Conservation (phyloP, 2,329 filamentous ascomycete species). For the Cryphonectria carpinicola region DNA sequence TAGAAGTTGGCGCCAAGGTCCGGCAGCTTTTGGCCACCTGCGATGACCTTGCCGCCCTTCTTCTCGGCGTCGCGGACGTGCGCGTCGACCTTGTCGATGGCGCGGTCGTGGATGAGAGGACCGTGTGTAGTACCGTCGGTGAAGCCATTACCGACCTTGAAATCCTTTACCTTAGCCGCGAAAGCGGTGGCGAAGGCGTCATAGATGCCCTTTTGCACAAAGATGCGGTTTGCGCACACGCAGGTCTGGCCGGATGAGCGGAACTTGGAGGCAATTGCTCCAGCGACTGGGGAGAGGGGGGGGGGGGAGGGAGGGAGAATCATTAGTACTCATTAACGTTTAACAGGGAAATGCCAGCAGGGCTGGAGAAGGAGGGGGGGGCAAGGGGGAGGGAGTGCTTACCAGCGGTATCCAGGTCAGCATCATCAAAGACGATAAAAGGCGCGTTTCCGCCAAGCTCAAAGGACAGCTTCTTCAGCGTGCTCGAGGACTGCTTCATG, state of each 20-base stretch:
- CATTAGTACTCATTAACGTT: not conserved
- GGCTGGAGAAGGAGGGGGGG: too few species aligned
- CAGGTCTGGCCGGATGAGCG: constrained; percentile 94
- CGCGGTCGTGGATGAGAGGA: constrained; percentile 83
- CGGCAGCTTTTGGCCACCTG: constrained; percentile 74
- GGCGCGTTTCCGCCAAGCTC: constrained; percentile 91
- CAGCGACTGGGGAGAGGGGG: constrained; percentile 57
- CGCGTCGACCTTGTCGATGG: constrained; percentile 75
- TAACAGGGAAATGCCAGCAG: too few species aligned
- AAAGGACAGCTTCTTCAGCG: constrained; percentile 79
- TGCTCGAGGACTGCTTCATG: constrained; percentile 86
- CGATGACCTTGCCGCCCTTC: constrained; percentile 75
- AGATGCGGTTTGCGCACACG: constrained; percentile 85
- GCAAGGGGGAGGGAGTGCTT: not conserved
- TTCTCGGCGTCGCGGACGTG: constrained; percentile 79
- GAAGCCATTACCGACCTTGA: constrained; percentile 79
- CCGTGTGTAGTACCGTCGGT: constrained; percentile 74
- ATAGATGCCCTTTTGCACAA: constrained; percentile 78
- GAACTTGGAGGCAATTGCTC: constrained; percentile 88
- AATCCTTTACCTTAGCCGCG: constrained; percentile 71
- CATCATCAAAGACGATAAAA: constrained; percentile 94
- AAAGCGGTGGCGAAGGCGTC: constrained; percentile 73
- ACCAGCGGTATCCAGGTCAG: constrained; percentile 77
- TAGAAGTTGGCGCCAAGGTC: constrained; percentile 86
- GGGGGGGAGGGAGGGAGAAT: not conserved